Conservation (phyloP, 768 basidiomycete genomes). For the Lactifluus pinguis region DNA sequence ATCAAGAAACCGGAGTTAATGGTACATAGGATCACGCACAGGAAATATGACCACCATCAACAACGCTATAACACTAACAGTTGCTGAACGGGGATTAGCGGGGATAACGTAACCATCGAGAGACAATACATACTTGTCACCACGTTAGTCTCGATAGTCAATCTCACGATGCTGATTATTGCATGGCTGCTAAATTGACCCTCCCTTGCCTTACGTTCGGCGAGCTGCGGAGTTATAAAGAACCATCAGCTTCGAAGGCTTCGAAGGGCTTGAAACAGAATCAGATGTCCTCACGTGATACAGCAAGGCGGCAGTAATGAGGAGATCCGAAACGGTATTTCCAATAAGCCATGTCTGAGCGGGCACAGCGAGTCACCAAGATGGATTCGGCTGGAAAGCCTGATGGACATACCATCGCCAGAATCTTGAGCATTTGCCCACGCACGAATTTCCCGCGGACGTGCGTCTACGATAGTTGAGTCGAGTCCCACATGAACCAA, state of each 20-base stretch:
- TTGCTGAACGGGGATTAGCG: background rate
- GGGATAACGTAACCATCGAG: too few species aligned
- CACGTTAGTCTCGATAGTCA: constrained; percentile 23
- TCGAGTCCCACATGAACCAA: too few species aligned
- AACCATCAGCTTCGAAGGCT: background rate
- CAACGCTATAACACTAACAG: background rate
- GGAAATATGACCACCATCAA: background rate
- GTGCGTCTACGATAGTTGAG: background rate
- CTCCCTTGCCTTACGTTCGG: background rate
- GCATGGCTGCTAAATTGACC: background rate
- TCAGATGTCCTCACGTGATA: background rate
- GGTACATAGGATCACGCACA: background rate
- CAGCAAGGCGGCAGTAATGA: constrained; percentile 6
- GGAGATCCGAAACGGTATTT: background rate
- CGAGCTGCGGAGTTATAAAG: background rate
- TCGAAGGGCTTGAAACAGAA: background rate
- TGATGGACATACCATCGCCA: background rate
- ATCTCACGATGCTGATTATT: constrained; percentile 18
- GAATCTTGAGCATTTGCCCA: background rate
- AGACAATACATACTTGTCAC: constrained; percentile 9
- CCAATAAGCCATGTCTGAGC: constrained; percentile 6
- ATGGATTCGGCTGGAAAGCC: background rate
- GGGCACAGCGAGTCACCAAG: background rate
- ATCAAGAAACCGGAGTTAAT: background rate
- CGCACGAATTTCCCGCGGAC: background rate